Conservation (phyloP, 2,329 filamentous ascomycete genomes). For the Nannizzia gypsea region DNA sequence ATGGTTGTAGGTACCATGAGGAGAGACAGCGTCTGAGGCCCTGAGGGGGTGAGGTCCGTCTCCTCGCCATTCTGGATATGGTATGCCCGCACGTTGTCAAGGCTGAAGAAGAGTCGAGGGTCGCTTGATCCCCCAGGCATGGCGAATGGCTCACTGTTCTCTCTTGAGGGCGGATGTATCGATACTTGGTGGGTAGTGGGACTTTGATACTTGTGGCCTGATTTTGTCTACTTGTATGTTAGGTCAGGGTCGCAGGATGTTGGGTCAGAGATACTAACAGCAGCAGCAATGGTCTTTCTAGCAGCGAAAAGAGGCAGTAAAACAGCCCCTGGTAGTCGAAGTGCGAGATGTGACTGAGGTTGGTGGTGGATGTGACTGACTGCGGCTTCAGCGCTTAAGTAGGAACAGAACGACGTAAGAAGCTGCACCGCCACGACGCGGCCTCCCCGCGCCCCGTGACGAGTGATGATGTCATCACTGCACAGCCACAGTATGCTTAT, state of each 20-base stretch:
- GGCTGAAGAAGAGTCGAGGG: constrained; percentile 31
- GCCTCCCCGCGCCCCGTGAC: not conserved
- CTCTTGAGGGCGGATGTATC: not conserved
- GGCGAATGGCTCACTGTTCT: not conserved
- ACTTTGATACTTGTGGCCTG: too few relatives aligned
- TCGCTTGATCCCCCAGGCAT: constrained; percentile 20
- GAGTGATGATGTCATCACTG: not conserved
- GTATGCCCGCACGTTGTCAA: constrained; percentile 81
- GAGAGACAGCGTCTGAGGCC: constrained; percentile 81
- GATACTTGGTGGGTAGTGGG: not conserved
- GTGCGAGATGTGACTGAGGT: not conserved
- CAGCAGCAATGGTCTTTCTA: not conserved
- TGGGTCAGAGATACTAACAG: too few relatives aligned
- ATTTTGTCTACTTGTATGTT: too few relatives aligned
- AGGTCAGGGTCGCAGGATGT: too few relatives aligned
- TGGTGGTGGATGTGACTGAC: not conserved
- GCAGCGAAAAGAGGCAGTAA: not conserved
- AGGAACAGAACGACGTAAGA: not conserved
- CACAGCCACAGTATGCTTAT: not conserved
- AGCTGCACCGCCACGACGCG: constrained; percentile 1
- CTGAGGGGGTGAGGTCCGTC: constrained; percentile 66
- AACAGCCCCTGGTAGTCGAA: not conserved
- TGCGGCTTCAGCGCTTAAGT: not conserved
- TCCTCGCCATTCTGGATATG: constrained; percentile 84
- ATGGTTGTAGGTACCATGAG: constrained; percentile 91